Evolutionary conservation across 306 rosid species (phyloP), one percentile per base, ranked within the genome.

Genomic region (Quercus berberidifolia): DNA sequence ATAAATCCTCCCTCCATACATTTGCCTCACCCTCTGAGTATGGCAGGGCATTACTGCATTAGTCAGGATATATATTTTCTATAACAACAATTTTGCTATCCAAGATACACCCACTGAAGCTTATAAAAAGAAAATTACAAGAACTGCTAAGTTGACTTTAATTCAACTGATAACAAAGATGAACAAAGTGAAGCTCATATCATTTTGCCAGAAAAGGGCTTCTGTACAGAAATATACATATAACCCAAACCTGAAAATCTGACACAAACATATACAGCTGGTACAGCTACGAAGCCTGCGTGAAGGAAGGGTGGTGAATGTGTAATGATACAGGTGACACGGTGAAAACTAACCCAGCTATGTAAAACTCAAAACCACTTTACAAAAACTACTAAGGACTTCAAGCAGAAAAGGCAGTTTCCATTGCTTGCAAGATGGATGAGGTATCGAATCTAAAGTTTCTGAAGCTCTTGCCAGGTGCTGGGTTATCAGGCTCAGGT

Each of bases 391-490:
- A 69, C 75, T n/a, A 23, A 63, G 23, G 74, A 71, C 55, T 72
- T 88, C 90, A 89, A 55, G 87, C 71, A 85, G 86, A 75, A 81
- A 90, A 93, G 68, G 85, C 90, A 80, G 89, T 71, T 68, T 91
- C 95, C 94, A 95, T 88, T 38, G 97, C 94, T 71, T 81, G 95
- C 31, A 90, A 83, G 72, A 95, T 84, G 25, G 94, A 59, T 67
- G 85, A 84, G 70, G 86, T 76, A 17, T 86, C 94, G 62, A 90
- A 91, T 89, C 79, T 90, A 91, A 91, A 93, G 90, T 75, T 90
- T 89, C 93, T 89, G 80, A 88, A 88, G 87, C 95, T 90, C 84
- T 52, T 86, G 73, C 97, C 89, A 8, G 98, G 96, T 19, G 87
- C 84, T 17, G 60, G n/a, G 60, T 84, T 86, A 49, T 85, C 96